A percentile compares a stretch with the other conserved stretches of the same genome.
Conservation (phyloP, 768 basidiomycete species). For the Collybia sordida region DNA sequence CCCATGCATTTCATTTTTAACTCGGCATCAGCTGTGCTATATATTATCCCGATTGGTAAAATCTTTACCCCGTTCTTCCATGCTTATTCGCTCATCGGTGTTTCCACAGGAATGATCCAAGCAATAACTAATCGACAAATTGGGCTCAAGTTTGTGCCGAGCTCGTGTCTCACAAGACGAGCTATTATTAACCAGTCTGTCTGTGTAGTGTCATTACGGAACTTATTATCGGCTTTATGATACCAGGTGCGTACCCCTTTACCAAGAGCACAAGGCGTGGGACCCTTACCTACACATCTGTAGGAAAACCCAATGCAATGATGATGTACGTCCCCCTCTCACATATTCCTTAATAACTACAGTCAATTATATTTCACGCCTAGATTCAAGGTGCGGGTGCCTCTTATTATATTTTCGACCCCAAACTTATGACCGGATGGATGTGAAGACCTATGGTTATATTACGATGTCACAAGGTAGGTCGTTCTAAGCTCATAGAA, state of each 20-base stretch:
- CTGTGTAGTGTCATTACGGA: constrained; percentile 66
- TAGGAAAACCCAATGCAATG: constrained; percentile 72
- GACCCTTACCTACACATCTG: constrained; percentile 29
- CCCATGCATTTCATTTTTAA: background rate
- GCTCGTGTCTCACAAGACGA: constrained; percentile 1
- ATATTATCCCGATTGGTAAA: constrained; percentile 70
- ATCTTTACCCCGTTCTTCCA: constrained; percentile 8
- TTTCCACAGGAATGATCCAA: constrained; percentile 57
- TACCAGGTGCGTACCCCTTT: constrained; percentile 30
- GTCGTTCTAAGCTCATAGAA: background rate
- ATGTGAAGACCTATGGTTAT: constrained; percentile 58
- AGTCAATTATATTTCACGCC: constrained; percentile 3
- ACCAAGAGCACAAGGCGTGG: constrained; percentile 1
- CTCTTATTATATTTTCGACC: background rate
- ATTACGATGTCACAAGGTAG: constrained; percentile 57
- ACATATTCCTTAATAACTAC: background rate
- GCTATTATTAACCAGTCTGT: background rate
- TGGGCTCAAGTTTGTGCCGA: constrained; percentile 38
- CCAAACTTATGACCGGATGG: constrained; percentile 20
- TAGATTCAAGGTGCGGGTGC: constrained; percentile 35
- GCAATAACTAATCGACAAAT: constrained; percentile 82
- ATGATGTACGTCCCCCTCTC: constrained; percentile 51
- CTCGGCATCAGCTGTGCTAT: constrained; percentile 40
- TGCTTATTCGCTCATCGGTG: background rate
- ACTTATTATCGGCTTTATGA: constrained; percentile 63